Evolutionary conservation across 345 rosid genomes (phyloP), one percentile per base, ranked within the genome.

Genomic region (Citrus unshiu): DNA sequence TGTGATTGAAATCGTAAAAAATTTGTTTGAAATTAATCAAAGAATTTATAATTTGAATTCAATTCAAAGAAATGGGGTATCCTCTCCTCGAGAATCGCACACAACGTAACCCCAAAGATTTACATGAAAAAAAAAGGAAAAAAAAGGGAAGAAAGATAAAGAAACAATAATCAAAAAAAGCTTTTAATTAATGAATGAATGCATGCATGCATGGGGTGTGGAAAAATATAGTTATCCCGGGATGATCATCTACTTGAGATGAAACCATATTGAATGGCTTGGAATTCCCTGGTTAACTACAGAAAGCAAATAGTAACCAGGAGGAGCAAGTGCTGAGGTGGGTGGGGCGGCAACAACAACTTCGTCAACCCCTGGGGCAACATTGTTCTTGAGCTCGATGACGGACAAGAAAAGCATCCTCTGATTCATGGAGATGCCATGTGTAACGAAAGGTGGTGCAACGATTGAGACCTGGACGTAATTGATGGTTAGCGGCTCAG

Each of bases 381-480:
- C 75, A 21, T 74, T 34, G 19, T 30, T 37, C 19, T 27, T 49
- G 73, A 88, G 87, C 1, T 32, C 18, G 5, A 32, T 57, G 9
- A 81, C 10, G 21, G 84, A 89, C 85, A 88, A 79, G 24, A 79
- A 4, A 5, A 89, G 49, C 74, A 88, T 60, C 76, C 97, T 90
- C 86, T 90, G 92, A 78, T 93, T 93, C 97, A 93, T 93, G 19
- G 88, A 80, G 62, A 90, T 81, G 19, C 93, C 88, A 49, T 93
- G 97, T 1, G 95, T 93, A 10, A 93, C 87, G 35, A 93, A 93
- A 9, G 97, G 74, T 2, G 97, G 94, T 4, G 92, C 86, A 60
- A 87, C 78, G 82, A 93, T 83, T 4, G 81, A 84, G 13, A 91
- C 83, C 80, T 46, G 80, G 7, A 90, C 76, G 22, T 57, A 5